Base-by-base conservation (phyloP, 176 grass and related monocot species). In the Melocanna baccifera region DNA sequence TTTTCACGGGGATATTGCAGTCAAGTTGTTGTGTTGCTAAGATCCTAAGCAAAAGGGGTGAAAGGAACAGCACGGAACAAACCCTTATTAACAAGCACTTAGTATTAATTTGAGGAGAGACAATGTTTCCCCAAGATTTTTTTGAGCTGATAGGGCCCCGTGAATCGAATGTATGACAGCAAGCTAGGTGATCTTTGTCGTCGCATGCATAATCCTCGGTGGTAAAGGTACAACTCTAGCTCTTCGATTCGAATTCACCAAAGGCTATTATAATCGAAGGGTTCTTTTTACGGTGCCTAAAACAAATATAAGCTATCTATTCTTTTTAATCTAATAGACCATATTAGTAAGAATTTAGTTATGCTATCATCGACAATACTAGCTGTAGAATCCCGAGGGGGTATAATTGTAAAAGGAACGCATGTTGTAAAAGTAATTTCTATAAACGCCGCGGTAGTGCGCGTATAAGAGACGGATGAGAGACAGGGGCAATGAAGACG, bases 41-140 rank as follows among this genome's bases (percentile, higher is more conserved):
- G 51, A 69, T 82, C 71, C 79, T 40, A 82, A 82, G 86, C 79
- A 77, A 87, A 76, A 66, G 26, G 25, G 14, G 10, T 61, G 86
- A 87, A 59, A 87, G 11, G 13, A 87, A 69, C 48, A 77, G 62
- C 26, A 62, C 62, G 0, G 9, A 13, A 12, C 22, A 23, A 58
- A 58, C 9, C 9, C 53, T 9, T 56, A 9, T 9, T 20, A 23
- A 57, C 0, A 57, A 57, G 22, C 55, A 57, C 9, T 58, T 58
- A 36, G 34, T 36, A 52, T 52, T 53, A 39, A 25, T 59, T 23
- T 59, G 39, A 30, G 8, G 5, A 8, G 13, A 45, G 15, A 42
- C 0, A 28, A 12, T 32, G 18, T 22, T 69, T 23, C n/a, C 16
- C 4, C 19, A n/a, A 26, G 39, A 71, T 30, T 15, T 58, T 81